These are phyloP conservation scores for Cardamine resedifolia DNA, from an alignment of 345 rosid species.

Conservation along the genomic window DNA sequence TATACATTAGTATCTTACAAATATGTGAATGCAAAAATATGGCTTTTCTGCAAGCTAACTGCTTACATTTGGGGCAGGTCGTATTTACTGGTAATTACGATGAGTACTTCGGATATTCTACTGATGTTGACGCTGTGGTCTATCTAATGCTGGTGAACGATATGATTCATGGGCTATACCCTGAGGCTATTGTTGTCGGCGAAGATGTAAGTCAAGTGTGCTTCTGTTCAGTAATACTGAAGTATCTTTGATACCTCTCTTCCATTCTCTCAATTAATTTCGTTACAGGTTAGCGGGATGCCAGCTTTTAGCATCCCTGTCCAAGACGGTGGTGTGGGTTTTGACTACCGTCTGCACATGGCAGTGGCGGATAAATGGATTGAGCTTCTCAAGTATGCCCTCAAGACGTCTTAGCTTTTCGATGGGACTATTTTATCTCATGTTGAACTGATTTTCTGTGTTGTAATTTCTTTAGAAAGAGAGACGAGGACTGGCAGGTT, in stretches of 20 bases:
- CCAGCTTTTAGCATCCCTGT: slow-evolving; percentile 91
- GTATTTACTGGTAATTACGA: slow-evolving; percentile 85
- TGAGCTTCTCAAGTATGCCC: slow-evolving; percentile 77
- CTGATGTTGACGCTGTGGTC: slow-evolving; percentile 89
- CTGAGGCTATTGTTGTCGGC: slow-evolving; percentile 82
- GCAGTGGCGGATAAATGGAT: slow-evolving; percentile 98
- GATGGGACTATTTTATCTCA: slow-evolving; percentile 1
- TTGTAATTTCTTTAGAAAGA: slow-evolving; percentile 52
- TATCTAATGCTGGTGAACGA: slow-evolving; percentile 96
- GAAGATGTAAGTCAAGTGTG: slow-evolving; percentile 76
- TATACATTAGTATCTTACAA: not conserved
- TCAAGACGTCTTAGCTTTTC: slow-evolving; percentile 5
- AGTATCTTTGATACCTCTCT: not conserved
- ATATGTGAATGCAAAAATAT: not conserved
- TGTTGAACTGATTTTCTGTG: slow-evolving; percentile 8
- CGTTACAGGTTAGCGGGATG: slow-evolving; percentile 93
- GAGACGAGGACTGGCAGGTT: slow-evolving; percentile 92
- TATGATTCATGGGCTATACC: slow-evolving; percentile 89
- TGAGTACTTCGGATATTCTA: slow-evolving; percentile 86
- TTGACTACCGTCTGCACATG: slow-evolving; percentile 97
- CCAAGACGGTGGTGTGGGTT: slow-evolving; percentile 93
- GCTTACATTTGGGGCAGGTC: slow-evolving; percentile 47
- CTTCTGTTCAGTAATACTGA: not conserved
- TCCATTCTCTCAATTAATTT: slow-evolving; percentile 5
- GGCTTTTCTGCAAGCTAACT: slow-evolving; percentile 19